Evolutionary conservation across 1,139 yeast species (phyloP), one percentile per base, ranked within the genome.

Genomic region (Geotrichum restrictum): DNA sequence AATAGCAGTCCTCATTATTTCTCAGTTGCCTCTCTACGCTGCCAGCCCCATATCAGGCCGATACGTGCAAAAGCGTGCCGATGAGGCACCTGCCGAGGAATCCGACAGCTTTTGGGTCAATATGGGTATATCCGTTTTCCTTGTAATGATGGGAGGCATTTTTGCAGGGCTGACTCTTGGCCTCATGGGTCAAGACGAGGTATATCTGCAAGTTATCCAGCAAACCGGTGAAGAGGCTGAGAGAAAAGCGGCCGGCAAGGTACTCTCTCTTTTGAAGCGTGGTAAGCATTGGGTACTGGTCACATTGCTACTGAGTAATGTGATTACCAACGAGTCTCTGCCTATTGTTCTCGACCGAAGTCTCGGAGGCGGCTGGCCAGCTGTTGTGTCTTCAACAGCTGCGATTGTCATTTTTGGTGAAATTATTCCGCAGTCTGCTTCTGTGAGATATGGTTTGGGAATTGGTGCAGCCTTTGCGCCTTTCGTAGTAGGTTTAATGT

Each of bases 261-360:
- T 93, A 44, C 76, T 93, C 53, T 67, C 73, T 29, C 74, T 93
- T 60, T 79, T 91, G 53, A 81, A 85, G 50, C 76, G 83, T 56
- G 98, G 98, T 54, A 93, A 93, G 67, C 98, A 93, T 70, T 91
- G 98, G 97, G 93, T 93, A n/a, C 77, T 93, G 53, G 98, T 93
- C 32, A 93, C 98, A 0, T 71, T 93, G 56, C 76, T 93, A 57
- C 74, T 91, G 29, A 42, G 43, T 45, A 93, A 93, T 65, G 98
- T 93, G 49, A 88, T 93, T 66, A 93, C 98, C 48, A 93, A 93
- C 69, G 98, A 93, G 69, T 85, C 97, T 1, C 76, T 93, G 56
- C 98, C 98, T 1, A 93, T 93, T 62, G 95, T 93, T 16, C 77
- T 93, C 59, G 98, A 93, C 67, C 77, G 95, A 54, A 85, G 91